phyloP scores from a whole-genome alignment of 2,329 filamentous ascomycete genomes.

The Cladophialophora psammophila region DNA sequence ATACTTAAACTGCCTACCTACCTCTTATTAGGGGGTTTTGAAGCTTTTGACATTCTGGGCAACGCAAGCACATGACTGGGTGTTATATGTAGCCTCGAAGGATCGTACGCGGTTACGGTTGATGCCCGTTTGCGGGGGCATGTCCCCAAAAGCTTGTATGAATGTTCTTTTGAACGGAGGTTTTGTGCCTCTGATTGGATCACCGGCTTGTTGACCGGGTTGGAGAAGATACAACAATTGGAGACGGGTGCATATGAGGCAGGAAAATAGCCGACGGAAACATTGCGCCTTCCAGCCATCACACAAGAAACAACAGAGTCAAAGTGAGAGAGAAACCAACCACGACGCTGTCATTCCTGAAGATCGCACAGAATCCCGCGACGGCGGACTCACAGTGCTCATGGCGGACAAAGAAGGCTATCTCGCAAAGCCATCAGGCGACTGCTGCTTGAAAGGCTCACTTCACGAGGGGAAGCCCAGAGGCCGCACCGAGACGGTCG shows the following conservation, averaged over 20 bases:
- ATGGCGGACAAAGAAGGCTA: constrained; percentile 29
- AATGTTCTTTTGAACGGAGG: constrained; percentile 5
- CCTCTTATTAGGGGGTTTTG: not conserved
- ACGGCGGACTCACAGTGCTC: not conserved
- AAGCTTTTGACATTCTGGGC: not conserved
- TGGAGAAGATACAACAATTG: not conserved
- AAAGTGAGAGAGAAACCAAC: not conserved
- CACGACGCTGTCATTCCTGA: not conserved
- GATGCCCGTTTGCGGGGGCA: not conserved
- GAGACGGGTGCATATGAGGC: not conserved
- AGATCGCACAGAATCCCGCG: too few species aligned
- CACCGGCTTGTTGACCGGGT: not conserved
- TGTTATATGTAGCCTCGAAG: not conserved
- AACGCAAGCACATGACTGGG: not conserved
- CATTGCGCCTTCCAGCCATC: not conserved
- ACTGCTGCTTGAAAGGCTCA: constrained; percentile 51
- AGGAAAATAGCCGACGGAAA: not conserved
- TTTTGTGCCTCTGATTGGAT: constrained; percentile 3
- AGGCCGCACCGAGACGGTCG: constrained; percentile 47
- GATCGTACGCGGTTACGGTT: not conserved
- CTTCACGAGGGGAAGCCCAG: constrained; percentile 51
- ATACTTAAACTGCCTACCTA: not conserved
- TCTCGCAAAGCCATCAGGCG: constrained; percentile 32
- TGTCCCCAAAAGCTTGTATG: not conserved
- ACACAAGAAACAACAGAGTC: not conserved